Evolutionary conservation across 2,329 filamentous ascomycete species (phyloP).

Genomic region (Diaporthe nobilis): DNA sequence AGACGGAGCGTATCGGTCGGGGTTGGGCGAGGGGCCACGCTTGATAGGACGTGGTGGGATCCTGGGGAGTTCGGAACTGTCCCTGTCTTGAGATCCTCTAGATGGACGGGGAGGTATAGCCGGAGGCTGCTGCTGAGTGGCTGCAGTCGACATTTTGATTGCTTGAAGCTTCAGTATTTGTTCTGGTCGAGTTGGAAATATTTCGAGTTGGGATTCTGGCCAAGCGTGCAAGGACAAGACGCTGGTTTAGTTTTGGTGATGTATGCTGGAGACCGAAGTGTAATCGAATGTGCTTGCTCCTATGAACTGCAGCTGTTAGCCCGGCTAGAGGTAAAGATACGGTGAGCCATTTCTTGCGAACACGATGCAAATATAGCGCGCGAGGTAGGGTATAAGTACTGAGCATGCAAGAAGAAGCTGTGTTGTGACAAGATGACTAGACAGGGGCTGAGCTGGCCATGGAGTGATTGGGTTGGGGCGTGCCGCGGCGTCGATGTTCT

Average conservation of each 20-base stretch:
- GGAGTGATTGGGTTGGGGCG: conserved; percentile 3
- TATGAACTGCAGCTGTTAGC: conserved; percentile 32
- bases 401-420: conserved; percentile 25
- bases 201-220: not conserved
- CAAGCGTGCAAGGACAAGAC: not conserved
- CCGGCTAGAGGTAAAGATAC: conserved; percentile 15
- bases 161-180: not conserved
- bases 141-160: conserved; percentile 61
- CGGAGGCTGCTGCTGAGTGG: conserved; percentile 65
- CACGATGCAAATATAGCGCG: not conserved
- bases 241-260: conserved; percentile 7
- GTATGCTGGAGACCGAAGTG: not conserved
- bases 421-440: conserved; percentile 27
- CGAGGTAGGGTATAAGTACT: conserved; percentile 34
- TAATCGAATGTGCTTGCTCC: not conserved
- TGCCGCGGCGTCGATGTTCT: conserved; percentile 6
- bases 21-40: conserved; percentile 82
- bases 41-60: conserved; percentile 86
- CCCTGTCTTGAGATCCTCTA: conserved; percentile 62
- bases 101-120: conserved; percentile 70
- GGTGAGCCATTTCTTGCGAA: conserved; percentile 16
- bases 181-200: not conserved
- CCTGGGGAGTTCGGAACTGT: conserved; percentile 67
- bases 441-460: conserved; percentile 34
- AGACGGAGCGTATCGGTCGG: conserved; percentile 86